phyloP scores from a whole-genome alignment of 305 asterid genomes.

The Withania somnifera region DNA sequence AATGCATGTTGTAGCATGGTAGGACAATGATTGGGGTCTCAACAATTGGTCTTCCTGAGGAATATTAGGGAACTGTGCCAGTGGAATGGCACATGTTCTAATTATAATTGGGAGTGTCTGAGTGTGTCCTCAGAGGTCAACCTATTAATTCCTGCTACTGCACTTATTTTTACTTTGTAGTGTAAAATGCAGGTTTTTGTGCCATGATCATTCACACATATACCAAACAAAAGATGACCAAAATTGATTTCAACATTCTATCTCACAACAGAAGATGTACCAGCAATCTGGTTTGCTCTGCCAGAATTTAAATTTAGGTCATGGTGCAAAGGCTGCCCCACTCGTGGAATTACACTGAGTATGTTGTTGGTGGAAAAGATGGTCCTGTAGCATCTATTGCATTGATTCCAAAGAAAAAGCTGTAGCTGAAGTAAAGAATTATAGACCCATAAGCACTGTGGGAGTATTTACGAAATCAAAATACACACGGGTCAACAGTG shows the following conservation, averaged over 20 bases:
- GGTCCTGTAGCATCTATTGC: background rate
- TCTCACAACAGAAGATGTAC: background rate
- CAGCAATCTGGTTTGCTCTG: background rate
- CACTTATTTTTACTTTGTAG: background rate
- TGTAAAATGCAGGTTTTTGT: background rate
- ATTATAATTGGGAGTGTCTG: background rate
- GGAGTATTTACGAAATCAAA: background rate
- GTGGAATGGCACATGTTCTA: background rate
- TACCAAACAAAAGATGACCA: background rate
- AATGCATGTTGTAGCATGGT: background rate
- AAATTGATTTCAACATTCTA: background rate
- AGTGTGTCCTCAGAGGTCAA: background rate
- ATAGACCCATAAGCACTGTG: background rate
- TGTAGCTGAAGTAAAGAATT: background rate
- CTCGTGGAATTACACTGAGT: background rate
- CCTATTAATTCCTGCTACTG: background rate
- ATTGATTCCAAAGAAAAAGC: background rate
- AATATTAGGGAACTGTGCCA: background rate
- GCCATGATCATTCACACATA: background rate
- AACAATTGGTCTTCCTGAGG: background rate
- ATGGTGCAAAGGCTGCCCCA: background rate
- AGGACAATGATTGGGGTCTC: background rate
- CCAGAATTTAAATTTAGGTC: background rate
- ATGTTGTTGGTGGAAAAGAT: background rate
- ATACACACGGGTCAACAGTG: background rate